Base-by-base conservation (phyloP, 164 flowering plant species). In the Nymphaea colorata region DNA sequence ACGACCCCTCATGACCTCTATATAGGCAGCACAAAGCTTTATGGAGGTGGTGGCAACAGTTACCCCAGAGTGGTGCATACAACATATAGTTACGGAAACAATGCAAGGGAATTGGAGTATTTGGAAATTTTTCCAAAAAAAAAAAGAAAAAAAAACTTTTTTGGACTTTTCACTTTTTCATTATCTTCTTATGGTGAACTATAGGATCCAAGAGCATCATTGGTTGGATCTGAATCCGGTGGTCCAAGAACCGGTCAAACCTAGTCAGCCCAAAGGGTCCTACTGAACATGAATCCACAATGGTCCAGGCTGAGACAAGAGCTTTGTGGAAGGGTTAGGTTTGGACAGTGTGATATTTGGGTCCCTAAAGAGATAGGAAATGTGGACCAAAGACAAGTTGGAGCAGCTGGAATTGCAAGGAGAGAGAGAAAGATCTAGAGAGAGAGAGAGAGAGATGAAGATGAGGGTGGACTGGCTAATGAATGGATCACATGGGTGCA, bases 401-500 rank as follows among this genome's bases (percentile, higher is more conserved):
- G 57, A 15, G 57, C 14, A 51, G 14, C 14, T 3, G 3, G 12
- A 51, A 51, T 8, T 62, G n/a, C 61, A 17, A 53, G 16, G 41
- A 36, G n/a, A 17, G 42, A 65, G 17, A 69, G 71, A 53, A 70
- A 42, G 63, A 62, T 18, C n/a, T 41, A 61, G 68, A 17, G 41
- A 17, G 43, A 64, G 59, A 60, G 59, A 63, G 63, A 61, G 64
- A 43, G 65, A 61, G 65, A 66, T 65, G 36, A 36, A 60, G 61
- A 45, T 62, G 66, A 42, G 42, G 59, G 66, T 16, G 55, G 68
- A 60, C 67, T 72, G 43, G 64, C 55, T 70, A 5, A 51, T 51
- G 57, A 41, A 61, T 68, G 57, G 57, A 51, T 51, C 57, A 51
- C 57, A 15, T 51, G 57, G 57, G 57, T 51, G 57, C 57, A 51